Percentiles rank a stretch among this genome's conserved stretches.
phyloP scores from a whole-genome alignment of 2,329 filamentous ascomycete species.

The Fusarium armeniacum region DNA sequence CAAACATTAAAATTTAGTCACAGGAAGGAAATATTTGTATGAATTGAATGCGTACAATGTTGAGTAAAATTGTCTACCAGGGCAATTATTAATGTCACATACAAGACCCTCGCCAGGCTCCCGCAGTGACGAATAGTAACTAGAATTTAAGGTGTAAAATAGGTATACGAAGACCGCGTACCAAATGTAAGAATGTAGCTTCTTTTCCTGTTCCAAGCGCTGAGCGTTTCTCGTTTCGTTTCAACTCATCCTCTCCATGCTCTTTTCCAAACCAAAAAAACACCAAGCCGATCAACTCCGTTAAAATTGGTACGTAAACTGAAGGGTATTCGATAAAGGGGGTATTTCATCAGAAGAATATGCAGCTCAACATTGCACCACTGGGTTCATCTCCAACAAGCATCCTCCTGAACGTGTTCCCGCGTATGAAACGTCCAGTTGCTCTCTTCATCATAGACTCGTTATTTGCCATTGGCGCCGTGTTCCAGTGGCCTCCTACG shows the following conservation, averaged over 20 bases:
- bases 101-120: constrained; percentile 43
- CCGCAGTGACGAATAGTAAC: constrained; percentile 47
- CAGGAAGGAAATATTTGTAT: not conserved
- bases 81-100: constrained; percentile 51
- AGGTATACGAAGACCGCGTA: constrained; percentile 40
- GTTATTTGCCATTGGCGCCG: constrained; percentile 51
- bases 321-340: constrained; percentile 44
- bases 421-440: constrained; percentile 31
- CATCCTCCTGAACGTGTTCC: constrained; percentile 22
- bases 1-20: not conserved
- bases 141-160: constrained; percentile 46
- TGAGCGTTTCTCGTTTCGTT: constrained; percentile 44
- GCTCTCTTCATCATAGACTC: constrained; percentile 52
- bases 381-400: constrained; percentile 28
- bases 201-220: constrained; percentile 33
- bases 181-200: constrained; percentile 39
- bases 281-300: constrained; percentile 51
- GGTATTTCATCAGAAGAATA: constrained; percentile 49
- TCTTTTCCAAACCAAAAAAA: constrained; percentile 44
- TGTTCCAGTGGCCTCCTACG: constrained; percentile 19
- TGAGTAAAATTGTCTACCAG: constrained; percentile 54
- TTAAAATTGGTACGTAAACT: constrained; percentile 36
- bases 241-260: constrained; percentile 34
- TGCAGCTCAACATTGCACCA: constrained; percentile 47
- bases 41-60: constrained; percentile 48